phyloP scores from a whole-genome alignment of 2,329 filamentous ascomycete genomes.

The Cadophora gregata region DNA sequence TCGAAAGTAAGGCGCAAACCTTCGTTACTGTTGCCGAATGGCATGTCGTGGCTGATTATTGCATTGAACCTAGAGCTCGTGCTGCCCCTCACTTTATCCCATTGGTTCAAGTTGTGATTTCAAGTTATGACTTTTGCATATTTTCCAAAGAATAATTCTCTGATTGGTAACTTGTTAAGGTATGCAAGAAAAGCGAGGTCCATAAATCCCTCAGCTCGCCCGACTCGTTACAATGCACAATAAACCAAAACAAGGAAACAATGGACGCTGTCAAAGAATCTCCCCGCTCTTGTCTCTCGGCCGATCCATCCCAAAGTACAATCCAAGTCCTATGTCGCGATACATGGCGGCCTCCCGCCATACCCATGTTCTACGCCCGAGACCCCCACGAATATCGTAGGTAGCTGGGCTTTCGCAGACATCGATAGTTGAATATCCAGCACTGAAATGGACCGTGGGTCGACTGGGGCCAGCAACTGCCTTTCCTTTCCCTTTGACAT shows the following conservation, averaged over 20 bases:
- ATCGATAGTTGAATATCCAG: constrained; percentile 1
- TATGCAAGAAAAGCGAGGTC: not conserved
- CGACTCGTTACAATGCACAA: not conserved
- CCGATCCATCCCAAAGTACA: constrained; percentile 36
- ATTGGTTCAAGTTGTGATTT: not conserved
- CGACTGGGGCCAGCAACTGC: constrained; percentile 17
- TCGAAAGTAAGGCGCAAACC: too few relatives aligned
- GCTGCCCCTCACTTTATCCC: not conserved
- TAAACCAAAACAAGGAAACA: not conserved
- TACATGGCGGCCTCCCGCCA: constrained; percentile 41
- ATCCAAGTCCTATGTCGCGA: constrained; percentile 36
- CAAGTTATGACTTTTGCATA: not conserved
- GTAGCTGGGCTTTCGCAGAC: not conserved
- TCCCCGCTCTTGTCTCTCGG: constrained; percentile 4
- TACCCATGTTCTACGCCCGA: constrained; percentile 27
- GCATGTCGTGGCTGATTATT: not conserved
- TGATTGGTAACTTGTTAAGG: not conserved
- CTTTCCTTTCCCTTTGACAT: constrained; percentile 40
- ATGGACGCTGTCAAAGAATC: not conserved
- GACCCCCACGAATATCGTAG: constrained; percentile 7
- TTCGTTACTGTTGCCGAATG: not conserved
- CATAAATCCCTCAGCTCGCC: not conserved
- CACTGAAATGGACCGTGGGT: not conserved
- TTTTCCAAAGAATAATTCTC: not conserved
- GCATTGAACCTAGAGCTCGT: not conserved